Evolutionary conservation across 805 yeast genomes (phyloP).

Genomic region (Candida tibetensis): DNA sequence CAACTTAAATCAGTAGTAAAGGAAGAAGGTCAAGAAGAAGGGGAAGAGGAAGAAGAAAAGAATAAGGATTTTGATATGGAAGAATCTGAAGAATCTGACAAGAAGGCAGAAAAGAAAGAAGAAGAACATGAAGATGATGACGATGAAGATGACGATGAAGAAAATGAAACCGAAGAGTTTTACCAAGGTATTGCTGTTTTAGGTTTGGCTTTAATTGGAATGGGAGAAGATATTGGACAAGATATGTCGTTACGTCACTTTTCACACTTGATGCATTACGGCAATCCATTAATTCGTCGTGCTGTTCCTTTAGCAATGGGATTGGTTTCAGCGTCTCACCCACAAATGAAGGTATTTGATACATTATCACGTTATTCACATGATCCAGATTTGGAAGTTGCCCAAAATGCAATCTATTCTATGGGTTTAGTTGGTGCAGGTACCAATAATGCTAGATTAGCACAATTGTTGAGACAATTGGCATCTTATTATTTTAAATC

Average conservation of each 20-base stretch:
- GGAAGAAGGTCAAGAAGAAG: conserved; percentile 27
- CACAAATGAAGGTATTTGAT: conserved; percentile 96
- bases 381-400: conserved; percentile 91
- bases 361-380: conserved; percentile 95
- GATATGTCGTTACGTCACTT: conserved; percentile 97
- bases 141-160: conserved; percentile 25
- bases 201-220: conserved; percentile 90
- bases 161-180: conserved; percentile 50
- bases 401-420: conserved; percentile 89
- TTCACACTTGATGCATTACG: conserved; percentile 97
- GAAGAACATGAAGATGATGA: conserved; percentile 30
- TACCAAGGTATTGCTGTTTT: conserved; percentile 87
- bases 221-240: conserved; percentile 98
- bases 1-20: conserved; percentile 10
- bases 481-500: conserved; percentile 92
- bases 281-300: conserved; percentile 83
- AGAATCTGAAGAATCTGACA: conserved; percentile 22
- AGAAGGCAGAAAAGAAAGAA: conserved; percentile 20
- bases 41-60: conserved; percentile 13
- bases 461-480: conserved; percentile 90
- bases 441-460: conserved; percentile 96
- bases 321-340: conserved; percentile 85
- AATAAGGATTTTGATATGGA: conserved; percentile 29
- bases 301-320: conserved; percentile 99
- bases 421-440: conserved; percentile 99